Percentiles rank a stretch among this genome's conserved stretches.
Evolutionary conservation across 768 basidiomycete species (phyloP).

Genomic region (Tulasnella sp.): DNA sequence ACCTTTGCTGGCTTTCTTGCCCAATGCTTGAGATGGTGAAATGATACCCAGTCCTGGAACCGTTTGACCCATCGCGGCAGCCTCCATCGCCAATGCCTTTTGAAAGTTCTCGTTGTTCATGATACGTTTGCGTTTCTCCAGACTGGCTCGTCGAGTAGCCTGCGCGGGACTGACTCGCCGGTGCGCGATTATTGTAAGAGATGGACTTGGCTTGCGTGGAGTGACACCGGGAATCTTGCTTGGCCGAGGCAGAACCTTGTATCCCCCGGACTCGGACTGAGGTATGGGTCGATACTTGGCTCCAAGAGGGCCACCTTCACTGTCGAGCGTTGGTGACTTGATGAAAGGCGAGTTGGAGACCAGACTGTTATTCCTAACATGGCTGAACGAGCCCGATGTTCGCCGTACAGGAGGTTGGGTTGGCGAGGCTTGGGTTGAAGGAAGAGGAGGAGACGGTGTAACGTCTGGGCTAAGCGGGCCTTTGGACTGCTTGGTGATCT

Average conservation of each 20-base stretch:
- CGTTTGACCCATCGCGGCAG: background rate
- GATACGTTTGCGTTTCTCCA: background rate
- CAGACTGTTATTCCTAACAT: conserved; percentile 63
- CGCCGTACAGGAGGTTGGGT: conserved; percentile 36
- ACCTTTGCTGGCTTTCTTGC: conserved; percentile 62
- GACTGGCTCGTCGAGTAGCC: conserved; percentile 8
- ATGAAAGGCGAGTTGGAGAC: conserved; percentile 84
- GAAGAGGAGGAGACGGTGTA: background rate
- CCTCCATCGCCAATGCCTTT: conserved; percentile 2
- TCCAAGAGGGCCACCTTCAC: background rate
- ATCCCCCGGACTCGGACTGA: background rate
- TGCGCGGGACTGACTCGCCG: background rate
- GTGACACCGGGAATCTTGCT: conserved; percentile 1
- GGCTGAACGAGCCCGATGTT: conserved; percentile 66
- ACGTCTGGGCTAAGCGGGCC: background rate
- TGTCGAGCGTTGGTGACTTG: conserved; percentile 3
- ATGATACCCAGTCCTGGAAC: conserved; percentile 43
- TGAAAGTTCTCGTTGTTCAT: conserved; percentile 4
- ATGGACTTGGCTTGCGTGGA: background rate
- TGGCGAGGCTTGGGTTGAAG: background rate
- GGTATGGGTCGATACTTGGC: background rate
- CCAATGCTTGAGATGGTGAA: conserved; percentile 55
- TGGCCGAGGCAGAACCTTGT: background rate
- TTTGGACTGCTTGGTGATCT: background rate
- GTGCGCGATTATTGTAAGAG: background rate